Conservation (phyloP, 176 grass and related monocot species). For the Ananas comosus region DNA sequence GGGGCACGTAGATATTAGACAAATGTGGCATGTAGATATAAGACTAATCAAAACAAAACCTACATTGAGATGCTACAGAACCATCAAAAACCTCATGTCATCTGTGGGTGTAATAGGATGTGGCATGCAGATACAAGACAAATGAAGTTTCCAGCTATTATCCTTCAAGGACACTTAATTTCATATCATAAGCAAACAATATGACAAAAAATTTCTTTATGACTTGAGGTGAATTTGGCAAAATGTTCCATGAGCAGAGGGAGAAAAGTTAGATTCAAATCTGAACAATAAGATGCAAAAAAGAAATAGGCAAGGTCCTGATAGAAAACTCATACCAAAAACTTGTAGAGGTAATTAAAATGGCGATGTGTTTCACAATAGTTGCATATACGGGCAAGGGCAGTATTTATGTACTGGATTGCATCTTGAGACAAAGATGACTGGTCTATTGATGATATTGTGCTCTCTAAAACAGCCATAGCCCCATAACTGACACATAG, state of each 20-base stretch:
- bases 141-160: neutral
- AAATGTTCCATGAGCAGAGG: neutral
- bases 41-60: too few species aligned
- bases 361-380: constrained; percentile 93
- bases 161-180: neutral
- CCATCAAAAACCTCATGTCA: too few species aligned
- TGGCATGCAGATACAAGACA: neutral
- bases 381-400: constrained; percentile 77
- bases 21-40: too few species aligned
- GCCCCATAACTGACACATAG: constrained; percentile 83
- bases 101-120: too few species aligned
- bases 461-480: constrained; percentile 67
- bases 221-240: neutral
- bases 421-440: constrained; percentile 45
- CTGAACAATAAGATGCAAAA: neutral
- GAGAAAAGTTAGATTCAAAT: neutral
- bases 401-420: constrained; percentile 57
- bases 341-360: constrained; percentile 97
- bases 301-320: neutral
- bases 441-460: constrained; percentile 48
- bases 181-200: neutral
- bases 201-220: neutral
- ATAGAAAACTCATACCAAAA: constrained; percentile 57
- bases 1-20: too few species aligned
- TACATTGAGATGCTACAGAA: too few species aligned